These are phyloP conservation scores for Rhododendron vialii DNA, from an alignment of 148 eudicot species.

Conservation along the genomic window DNA sequence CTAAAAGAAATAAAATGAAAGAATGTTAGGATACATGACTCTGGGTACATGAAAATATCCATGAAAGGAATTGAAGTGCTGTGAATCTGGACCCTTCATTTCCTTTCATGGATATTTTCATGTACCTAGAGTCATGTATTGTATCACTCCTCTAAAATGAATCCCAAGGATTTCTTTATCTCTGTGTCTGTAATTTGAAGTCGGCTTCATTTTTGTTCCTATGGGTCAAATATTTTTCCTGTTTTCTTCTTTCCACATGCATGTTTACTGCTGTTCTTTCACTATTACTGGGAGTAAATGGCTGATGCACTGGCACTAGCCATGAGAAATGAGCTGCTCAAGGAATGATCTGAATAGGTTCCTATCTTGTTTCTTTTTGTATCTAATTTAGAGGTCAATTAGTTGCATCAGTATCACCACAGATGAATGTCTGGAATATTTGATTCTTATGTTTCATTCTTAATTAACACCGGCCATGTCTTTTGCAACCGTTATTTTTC, in stretches of 20 bases:
- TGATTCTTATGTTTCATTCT: neutral
- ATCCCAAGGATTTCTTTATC: neutral
- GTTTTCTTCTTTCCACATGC: neutral
- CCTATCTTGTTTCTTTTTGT: neutral
- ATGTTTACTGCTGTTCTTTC: neutral
- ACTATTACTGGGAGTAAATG: neutral
- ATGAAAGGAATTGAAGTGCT: too few species aligned
- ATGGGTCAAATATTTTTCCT: neutral
- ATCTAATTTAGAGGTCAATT: neutral
- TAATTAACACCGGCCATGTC: neutral
- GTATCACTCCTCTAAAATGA: neutral
- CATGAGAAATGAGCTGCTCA: neutral
- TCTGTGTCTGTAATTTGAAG: neutral
- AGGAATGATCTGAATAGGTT: neutral
- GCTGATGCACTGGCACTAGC: neutral
- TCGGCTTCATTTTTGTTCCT: neutral
- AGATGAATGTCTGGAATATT: neutral
- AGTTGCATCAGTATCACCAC: neutral
- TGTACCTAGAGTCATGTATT: too few species aligned
- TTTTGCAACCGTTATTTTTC: neutral
- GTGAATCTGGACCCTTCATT: too few species aligned
- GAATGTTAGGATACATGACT: too few species aligned
- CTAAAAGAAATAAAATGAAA: neutral
- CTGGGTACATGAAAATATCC: too few species aligned
- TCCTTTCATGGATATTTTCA: too few species aligned